Conservation (phyloP, 768 basidiomycete genomes). For the Lepiota brunneoincarnata region DNA sequence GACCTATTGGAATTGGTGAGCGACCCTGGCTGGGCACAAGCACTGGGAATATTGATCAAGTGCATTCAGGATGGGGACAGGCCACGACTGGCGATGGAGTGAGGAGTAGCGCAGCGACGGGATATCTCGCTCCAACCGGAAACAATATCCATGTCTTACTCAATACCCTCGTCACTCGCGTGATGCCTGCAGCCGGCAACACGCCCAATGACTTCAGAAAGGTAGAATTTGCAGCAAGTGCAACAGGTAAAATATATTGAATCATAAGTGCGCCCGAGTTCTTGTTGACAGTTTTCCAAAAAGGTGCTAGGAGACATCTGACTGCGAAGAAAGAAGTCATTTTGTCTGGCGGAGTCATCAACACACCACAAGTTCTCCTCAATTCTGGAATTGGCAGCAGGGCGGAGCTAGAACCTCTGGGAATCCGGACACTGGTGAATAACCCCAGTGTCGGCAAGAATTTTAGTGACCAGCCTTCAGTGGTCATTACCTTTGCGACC, state of each 20-base stretch:
- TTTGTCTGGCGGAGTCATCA: constrained; percentile 30
- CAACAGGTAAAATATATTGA: background rate
- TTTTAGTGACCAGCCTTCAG: constrained; percentile 22
- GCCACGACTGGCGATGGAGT: constrained; percentile 19
- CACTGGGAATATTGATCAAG: too few species aligned
- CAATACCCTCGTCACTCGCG: constrained; percentile 24
- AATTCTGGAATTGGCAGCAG: constrained; percentile 33
- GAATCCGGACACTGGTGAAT: constrained; percentile 15
- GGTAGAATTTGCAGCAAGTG: constrained; percentile 1
- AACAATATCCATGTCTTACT: constrained; percentile 23
- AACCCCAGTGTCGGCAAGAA: constrained; percentile 16
- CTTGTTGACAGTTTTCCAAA: too few species aligned
- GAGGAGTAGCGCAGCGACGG: constrained; percentile 24
- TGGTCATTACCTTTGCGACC: constrained; percentile 9
- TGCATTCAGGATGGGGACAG: constrained; percentile 18
- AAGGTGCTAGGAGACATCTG: constrained; percentile 12
- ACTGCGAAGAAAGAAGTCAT: constrained; percentile 32
- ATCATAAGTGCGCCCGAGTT: too few species aligned
- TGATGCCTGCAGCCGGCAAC: constrained; percentile 14
- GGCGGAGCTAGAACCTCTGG: constrained; percentile 15
- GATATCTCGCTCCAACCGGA: constrained; percentile 21
- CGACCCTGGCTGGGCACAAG: too few species aligned
- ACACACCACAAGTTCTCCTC: constrained; percentile 28
- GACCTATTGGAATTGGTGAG: constrained; percentile 19
- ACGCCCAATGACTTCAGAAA: background rate